Evolutionary conservation across 2,329 filamentous ascomycete genomes (phyloP), one percentile per base, ranked within the genome.

Genomic region (Phialophora expanda): DNA sequence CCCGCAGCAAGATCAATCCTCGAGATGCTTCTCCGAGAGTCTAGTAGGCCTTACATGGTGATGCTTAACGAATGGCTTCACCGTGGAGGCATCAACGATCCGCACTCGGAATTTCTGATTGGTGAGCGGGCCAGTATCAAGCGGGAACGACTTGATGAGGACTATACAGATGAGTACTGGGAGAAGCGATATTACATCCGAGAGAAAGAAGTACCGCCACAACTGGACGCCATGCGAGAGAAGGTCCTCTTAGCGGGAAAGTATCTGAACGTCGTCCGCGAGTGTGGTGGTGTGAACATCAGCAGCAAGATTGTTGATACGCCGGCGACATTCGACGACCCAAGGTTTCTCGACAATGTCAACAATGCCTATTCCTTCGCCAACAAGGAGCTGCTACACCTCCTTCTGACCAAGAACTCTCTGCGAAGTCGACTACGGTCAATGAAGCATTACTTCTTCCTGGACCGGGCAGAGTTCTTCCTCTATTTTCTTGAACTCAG

Each of bases 41-140:
- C 94, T 1, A 97, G 93, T 74, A 87, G 90, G 62, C 95, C 95
- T 0, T 99, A 99, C 76, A 97, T 98, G 93, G 86, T 86, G 50
- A 99, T 99, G 95, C 82, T 99, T 67, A 99, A 99, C 74, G 94
- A 98, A 77, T 99, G 95, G 95, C 82, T 99, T 17, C 95, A 99
- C 75, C 94, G 96, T 74, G 95, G 95, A 46, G 92, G 90, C 56
- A 98, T 99, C 77, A 92, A 90, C 74, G 95, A 99, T 76, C 92
- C 93, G 0, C 94, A 98, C 76, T 87, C 89, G 1, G 95, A 99
- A 77, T 99, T 99, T 72, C 81, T 99, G 61, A 89, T 99, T 75
- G 96, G 96, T 75, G 95, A 98, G 77, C 92, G 97, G 73, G 96
- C 94, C 78, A 97, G 93, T 74, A 97, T 99, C 73, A 90, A 90